Evolutionary conservation across 2,329 filamentous ascomycete genomes (phyloP).

Genomic region (Pleomassaria siparia): DNA sequence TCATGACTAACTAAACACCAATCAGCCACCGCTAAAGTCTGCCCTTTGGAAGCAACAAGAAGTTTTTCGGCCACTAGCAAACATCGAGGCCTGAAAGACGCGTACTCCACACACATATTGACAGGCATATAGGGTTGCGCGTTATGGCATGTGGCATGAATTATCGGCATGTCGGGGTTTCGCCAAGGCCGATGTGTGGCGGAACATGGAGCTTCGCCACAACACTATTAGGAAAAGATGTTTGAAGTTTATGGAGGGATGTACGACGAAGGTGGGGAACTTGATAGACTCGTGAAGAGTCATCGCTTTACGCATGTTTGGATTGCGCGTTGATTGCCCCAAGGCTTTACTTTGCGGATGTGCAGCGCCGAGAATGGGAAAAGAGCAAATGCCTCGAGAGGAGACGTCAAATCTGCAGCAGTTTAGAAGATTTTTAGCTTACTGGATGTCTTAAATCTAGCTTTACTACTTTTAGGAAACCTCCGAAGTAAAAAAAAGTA

Average conservation of each 20-base stretch:
- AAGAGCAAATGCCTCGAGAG: too few species aligned
- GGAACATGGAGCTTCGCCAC: not conserved
- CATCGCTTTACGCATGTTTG: slow-evolving; percentile 1
- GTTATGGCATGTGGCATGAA: slow-evolving; percentile 16
- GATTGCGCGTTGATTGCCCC: not conserved
- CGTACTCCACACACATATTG: slow-evolving; percentile 17
- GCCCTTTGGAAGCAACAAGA: slow-evolving; percentile 19
- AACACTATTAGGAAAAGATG: not conserved
- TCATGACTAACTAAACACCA: too few species aligned
- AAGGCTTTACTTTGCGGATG: too few species aligned
- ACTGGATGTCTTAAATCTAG: too few species aligned
- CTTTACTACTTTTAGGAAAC: too few species aligned
- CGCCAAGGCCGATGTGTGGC: slow-evolving; percentile 2
- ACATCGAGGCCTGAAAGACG: slow-evolving; percentile 17
- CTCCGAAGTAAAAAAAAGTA: too few species aligned
- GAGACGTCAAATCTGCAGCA: too few species aligned
- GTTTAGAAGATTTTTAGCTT: too few species aligned
- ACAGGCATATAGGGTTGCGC: slow-evolving; percentile 31
- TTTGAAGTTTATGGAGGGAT: not conserved
- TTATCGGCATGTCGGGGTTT: slow-evolving; percentile 12
- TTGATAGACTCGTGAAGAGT: not conserved
- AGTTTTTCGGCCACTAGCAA: slow-evolving; percentile 24
- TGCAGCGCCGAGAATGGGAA: too few species aligned
- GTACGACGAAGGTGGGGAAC: not conserved
- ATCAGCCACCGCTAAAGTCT: slow-evolving; percentile 10